Percentiles rank a stretch among this genome's conserved stretches.
phyloP scores from a whole-genome alignment of 768 basidiomycete genomes.

The Suillus clintonianus region DNA sequence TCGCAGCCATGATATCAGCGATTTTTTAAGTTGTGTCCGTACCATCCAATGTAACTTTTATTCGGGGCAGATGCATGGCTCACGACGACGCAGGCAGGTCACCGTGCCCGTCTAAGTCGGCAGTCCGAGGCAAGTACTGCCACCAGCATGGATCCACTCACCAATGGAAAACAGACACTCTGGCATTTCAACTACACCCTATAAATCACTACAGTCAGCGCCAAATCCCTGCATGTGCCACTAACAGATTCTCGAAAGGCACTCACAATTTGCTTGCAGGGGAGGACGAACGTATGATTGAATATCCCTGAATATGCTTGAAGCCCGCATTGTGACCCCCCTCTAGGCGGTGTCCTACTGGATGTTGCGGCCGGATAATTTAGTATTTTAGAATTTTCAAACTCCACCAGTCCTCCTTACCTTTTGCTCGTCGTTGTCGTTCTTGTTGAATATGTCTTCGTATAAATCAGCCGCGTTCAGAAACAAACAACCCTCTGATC shows the following conservation, averaged over 20 bases:
- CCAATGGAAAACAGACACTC: neutral
- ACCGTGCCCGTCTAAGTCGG: neutral
- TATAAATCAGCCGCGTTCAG: slow-evolving; percentile 33
- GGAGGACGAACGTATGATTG: too few relatives aligned
- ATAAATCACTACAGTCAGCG: too few relatives aligned
- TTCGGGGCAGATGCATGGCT: neutral
- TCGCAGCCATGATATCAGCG: neutral
- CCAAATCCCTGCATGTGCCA: too few relatives aligned
- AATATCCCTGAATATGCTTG: neutral
- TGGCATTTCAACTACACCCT: neutral
- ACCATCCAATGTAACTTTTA: too few relatives aligned
- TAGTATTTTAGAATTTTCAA: slow-evolving; percentile 24
- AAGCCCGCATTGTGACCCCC: neutral
- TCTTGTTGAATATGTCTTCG: slow-evolving; percentile 22
- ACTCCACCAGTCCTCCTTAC: slow-evolving; percentile 18
- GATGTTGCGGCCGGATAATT: slow-evolving; percentile 17
- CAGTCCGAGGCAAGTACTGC: neutral
- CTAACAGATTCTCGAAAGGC: too few relatives aligned
- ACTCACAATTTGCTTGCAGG: too few relatives aligned
- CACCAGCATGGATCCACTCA: neutral
- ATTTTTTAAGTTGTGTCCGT: neutral
- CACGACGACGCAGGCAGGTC: neutral
- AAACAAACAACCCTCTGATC: slow-evolving; percentile 17
- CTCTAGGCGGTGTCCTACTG: neutral
- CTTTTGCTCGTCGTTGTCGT: slow-evolving; percentile 1